phyloP scores from a whole-genome alignment of 306 rosid species.

The Medicago truncatula region DNA sequence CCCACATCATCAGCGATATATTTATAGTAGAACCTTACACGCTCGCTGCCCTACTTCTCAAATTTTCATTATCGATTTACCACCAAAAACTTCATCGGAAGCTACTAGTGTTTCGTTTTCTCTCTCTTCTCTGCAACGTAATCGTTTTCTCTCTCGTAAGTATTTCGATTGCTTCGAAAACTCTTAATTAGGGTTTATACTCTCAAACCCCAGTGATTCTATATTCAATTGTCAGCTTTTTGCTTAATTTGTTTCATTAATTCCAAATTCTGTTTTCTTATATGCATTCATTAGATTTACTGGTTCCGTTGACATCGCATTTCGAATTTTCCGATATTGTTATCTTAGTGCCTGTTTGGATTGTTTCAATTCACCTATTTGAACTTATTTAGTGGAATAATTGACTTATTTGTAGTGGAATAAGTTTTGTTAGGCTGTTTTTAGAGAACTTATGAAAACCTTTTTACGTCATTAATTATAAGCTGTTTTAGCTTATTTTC shows the following conservation, averaged over 20 bases:
- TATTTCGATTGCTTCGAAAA: neutral
- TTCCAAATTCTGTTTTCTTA: neutral
- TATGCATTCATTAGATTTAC: neutral
- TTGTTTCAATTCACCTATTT: too few relatives aligned
- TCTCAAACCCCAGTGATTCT: conserved; percentile 55
- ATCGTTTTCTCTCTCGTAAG: conserved; percentile 41
- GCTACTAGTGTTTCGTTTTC: neutral
- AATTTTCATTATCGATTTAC: conserved; percentile 24
- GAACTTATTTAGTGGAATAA: too few relatives aligned
- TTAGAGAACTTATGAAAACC: too few relatives aligned
- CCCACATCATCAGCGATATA: neutral
- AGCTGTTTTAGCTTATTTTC: too few relatives aligned
- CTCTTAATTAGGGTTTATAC: conserved; percentile 50
- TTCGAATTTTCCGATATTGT: conserved; percentile 10
- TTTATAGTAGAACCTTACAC: conserved; percentile 34
- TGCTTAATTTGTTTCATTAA: neutral
- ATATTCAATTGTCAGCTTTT: neutral
- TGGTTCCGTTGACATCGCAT: neutral
- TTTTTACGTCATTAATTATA: too few relatives aligned
- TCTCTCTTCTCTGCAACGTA: conserved; percentile 40
- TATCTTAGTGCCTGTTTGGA: neutral
- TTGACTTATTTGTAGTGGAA: too few relatives aligned
- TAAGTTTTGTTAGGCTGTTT: too few relatives aligned
- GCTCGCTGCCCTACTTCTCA: conserved; percentile 40
- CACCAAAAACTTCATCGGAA: conserved; percentile 35